Evolutionary conservation across 2,329 filamentous ascomycete genomes (phyloP).

Genomic region (Falciphora oryzae): DNA sequence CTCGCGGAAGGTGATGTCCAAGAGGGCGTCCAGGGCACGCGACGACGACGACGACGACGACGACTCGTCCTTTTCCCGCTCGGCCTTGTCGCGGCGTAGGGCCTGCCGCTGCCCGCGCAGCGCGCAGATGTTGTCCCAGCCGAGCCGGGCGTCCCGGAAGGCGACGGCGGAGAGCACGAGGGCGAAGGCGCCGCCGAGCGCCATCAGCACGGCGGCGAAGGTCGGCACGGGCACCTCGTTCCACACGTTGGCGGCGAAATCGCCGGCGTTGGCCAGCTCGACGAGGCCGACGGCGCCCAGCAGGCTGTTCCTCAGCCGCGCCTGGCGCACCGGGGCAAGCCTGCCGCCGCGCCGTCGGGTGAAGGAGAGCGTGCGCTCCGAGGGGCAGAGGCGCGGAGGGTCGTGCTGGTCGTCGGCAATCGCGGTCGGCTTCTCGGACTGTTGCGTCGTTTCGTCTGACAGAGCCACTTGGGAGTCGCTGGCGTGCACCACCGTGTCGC

Average conservation of each 20-base stretch:
- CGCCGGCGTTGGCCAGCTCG: constrained; percentile 48
- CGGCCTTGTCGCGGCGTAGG: constrained; percentile 9
- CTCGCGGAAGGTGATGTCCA: constrained; percentile 43
- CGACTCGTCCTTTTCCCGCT: constrained; percentile 18
- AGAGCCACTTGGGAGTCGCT: too few species aligned
- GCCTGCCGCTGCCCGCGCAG: constrained; percentile 35
- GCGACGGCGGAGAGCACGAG: constrained; percentile 40
- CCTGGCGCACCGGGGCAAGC: too few species aligned
- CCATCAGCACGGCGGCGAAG: constrained; percentile 46
- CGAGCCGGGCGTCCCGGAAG: constrained; percentile 35
- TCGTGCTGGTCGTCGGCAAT: too few species aligned
- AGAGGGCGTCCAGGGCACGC: too few species aligned
- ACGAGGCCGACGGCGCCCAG: constrained; percentile 38
- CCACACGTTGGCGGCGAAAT: constrained; percentile 54
- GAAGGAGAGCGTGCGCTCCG: too few species aligned
- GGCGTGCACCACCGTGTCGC: too few species aligned
- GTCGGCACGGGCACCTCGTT: constrained; percentile 44
- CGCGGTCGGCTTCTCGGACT: too few species aligned
- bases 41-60: constrained; percentile 34
- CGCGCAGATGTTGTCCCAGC: constrained; percentile 39
- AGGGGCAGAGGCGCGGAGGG: too few species aligned
- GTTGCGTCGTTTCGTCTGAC: too few species aligned
- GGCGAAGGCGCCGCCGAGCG: constrained; percentile 41
- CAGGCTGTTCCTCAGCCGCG: constrained; percentile 14
- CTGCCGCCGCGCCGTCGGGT: too few species aligned